Percentiles rank a stretch among this genome's conserved stretches.
Conservation (phyloP, 192 early-diverging fungal genomes). For the Coemansia sp. region DNA sequence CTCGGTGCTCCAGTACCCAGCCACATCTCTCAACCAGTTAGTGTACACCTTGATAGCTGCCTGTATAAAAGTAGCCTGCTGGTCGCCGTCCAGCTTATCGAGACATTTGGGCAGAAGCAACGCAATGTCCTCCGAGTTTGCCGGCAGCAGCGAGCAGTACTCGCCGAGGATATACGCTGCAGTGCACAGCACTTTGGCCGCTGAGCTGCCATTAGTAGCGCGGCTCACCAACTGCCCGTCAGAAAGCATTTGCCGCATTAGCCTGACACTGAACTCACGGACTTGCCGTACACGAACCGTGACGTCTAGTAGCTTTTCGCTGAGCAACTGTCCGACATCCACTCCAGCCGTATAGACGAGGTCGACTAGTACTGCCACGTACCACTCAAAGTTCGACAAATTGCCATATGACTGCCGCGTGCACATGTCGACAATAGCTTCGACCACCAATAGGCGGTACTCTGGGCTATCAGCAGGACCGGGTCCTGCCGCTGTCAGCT, state of each 20-base stretch:
- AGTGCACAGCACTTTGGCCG: conserved; percentile 75
- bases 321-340: conserved; percentile 70
- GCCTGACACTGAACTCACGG: conserved; percentile 71
- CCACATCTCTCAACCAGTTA: conserved; percentile 50
- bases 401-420: conserved; percentile 81
- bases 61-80: conserved; percentile 44
- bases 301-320: conserved; percentile 84
- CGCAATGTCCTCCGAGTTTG: conserved; percentile 62
- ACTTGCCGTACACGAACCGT: conserved; percentile 86
- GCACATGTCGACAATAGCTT: conserved; percentile 81
- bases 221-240: conserved; percentile 68
- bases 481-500: background rate
- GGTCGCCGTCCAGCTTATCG: conserved; percentile 17
- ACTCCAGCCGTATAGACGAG: conserved; percentile 78
- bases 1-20: conserved; percentile 50
- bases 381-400: conserved; percentile 96
- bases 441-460: conserved; percentile 82
- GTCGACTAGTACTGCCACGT: conserved; percentile 78
- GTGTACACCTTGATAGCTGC: conserved; percentile 51
- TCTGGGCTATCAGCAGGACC: conserved; percentile 56
- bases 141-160: conserved; percentile 66
- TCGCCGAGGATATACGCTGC: conserved; percentile 94
- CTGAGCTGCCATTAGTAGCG: conserved; percentile 62
- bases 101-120: conserved; percentile 72
- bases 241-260: conserved; percentile 74